Percentiles rank a stretch among this genome's conserved stretches.
These are phyloP conservation scores for Ascochyta pisi DNA, from an alignment of 2,329 filamentous ascomycete genomes.

Conservation along the genomic window DNA sequence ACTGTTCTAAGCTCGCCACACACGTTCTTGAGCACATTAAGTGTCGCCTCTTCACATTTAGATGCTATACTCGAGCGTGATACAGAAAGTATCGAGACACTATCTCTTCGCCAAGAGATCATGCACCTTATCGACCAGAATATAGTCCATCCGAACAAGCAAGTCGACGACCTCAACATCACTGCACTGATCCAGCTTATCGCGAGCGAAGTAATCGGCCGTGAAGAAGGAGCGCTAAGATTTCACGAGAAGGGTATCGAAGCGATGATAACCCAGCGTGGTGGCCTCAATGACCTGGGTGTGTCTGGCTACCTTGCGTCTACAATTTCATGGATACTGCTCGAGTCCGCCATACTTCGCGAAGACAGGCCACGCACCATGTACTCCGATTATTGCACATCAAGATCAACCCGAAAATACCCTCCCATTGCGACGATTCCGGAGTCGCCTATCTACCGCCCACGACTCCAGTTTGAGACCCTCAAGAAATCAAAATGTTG, in stretches of 20 bases:
- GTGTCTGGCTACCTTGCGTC: conserved; percentile 42
- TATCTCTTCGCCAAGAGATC: conserved; percentile 44
- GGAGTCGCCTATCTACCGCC: conserved; percentile 47
- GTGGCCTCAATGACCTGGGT: conserved; percentile 42
- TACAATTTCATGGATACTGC: conserved; percentile 40
- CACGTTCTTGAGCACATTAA: conserved; percentile 48
- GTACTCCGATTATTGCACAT: conserved; percentile 38
- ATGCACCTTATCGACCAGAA: conserved; percentile 41
- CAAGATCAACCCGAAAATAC: conserved; percentile 23
- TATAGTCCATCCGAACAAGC: conserved; percentile 28
- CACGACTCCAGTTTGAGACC: conserved; percentile 36
- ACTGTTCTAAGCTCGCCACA: conserved; percentile 42
- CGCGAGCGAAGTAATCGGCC: conserved; percentile 41
- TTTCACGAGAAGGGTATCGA: conserved; percentile 42
- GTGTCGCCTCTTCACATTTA: conserved; percentile 43
- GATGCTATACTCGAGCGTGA: conserved; percentile 36
- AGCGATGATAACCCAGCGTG: conserved; percentile 43
- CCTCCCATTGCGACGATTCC: conserved; percentile 34
- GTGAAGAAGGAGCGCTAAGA: conserved; percentile 27
- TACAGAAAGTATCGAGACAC: conserved; percentile 40
- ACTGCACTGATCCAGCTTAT: conserved; percentile 48
- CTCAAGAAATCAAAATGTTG: conserved; percentile 32
- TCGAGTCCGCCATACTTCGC: conserved; percentile 43
- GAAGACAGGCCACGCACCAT: conserved; percentile 34
- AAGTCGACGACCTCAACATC: conserved; percentile 44